These are phyloP conservation scores for Arthonia radiata DNA, from an alignment of 495 filamentous ascomycete genomes.

Conservation along the genomic window DNA sequence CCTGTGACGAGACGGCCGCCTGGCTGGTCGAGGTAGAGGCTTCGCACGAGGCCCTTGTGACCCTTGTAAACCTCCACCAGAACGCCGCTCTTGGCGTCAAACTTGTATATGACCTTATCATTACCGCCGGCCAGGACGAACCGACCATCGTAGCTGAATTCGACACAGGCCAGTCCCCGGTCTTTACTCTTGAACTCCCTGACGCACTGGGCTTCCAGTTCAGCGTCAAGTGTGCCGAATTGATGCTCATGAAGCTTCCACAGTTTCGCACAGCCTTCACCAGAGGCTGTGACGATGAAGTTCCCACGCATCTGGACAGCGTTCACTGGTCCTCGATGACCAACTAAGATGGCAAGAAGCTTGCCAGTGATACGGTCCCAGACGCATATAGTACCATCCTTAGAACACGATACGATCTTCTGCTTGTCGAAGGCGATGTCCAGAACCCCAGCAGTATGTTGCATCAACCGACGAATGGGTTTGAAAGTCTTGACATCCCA, in stretches of 20 bases:
- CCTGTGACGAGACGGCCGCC: slow-evolving; percentile 70
- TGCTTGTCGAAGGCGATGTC: slow-evolving; percentile 79
- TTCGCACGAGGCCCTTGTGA: slow-evolving; percentile 61
- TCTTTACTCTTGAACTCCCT: slow-evolving; percentile 71
- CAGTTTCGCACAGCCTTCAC: slow-evolving; percentile 75
- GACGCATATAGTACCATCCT: slow-evolving; percentile 73
- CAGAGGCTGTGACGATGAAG: slow-evolving; percentile 71
- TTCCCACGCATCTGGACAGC: slow-evolving; percentile 84
- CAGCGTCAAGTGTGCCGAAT: no score
- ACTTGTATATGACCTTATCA: slow-evolving; percentile 79
- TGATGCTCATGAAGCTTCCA: no score
- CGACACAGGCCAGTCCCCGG: slow-evolving; percentile 80
- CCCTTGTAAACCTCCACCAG: slow-evolving; percentile 52
- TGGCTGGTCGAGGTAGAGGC: slow-evolving; percentile 60
- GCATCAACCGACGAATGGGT: slow-evolving; percentile 47
- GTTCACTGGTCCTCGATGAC: slow-evolving; percentile 80
- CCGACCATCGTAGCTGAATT: slow-evolving; percentile 76
- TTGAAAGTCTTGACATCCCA: slow-evolving; percentile 62
- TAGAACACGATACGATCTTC: slow-evolving; percentile 87
- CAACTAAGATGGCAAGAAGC: slow-evolving; percentile 47
- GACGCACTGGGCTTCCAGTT: slow-evolving; percentile 36
- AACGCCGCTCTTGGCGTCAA: slow-evolving; percentile 73
- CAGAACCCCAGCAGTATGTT: slow-evolving; percentile 68
- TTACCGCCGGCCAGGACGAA: slow-evolving; percentile 84
- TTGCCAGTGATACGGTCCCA: slow-evolving; percentile 67